Base-by-base conservation (phyloP, 192 early-diverging fungal species). In the Backusella sp. region DNA sequence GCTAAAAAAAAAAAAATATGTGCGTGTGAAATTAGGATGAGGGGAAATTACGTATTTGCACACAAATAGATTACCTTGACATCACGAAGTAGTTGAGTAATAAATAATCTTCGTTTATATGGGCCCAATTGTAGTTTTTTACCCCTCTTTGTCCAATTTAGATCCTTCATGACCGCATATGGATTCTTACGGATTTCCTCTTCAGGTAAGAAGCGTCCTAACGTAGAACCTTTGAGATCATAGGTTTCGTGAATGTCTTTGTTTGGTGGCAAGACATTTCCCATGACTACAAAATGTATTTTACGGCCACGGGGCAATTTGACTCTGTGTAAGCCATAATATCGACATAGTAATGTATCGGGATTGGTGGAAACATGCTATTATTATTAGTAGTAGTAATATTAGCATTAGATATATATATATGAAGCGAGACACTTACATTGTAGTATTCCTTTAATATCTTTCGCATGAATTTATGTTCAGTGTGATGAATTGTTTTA, bases 241-340 rank as follows among this genome's bases (percentile, higher is more conserved):
- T 94, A 99, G 52, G 91, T 94, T 80, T 96, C 96, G 76, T 99
- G 97, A 42, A 99, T 96, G 84, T 99, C 98, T 83, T 95, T 93
- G 88, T 97, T 95, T 12, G 97, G 91, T 23, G 98, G 97, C 81
- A 98, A 96, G 6, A 99, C 94, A 80, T 99, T 99, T 77, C 93
- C 96, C 98, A 99, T 99, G 37, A 99, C 96, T 9, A 99, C 96
- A 85, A 99, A 99, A 84, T 98, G 97, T 67, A 99, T 94, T 83
- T 98, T 97, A 39, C 90, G 86, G 68, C 93, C 92, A 65, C 93
- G 94, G 39, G 96, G 96, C 35, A 97, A 84, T 82, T 98, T 98
- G 44, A 98, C 95, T 69, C 98, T 91, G 78, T 98, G 97, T 52
- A 99, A 84, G 42, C 97, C 97, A 85, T 96, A 97, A 76, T 97